phyloP scores from a whole-genome alignment of 108 stramenopile genomes.

The Stephanodiscus minutulus region DNA sequence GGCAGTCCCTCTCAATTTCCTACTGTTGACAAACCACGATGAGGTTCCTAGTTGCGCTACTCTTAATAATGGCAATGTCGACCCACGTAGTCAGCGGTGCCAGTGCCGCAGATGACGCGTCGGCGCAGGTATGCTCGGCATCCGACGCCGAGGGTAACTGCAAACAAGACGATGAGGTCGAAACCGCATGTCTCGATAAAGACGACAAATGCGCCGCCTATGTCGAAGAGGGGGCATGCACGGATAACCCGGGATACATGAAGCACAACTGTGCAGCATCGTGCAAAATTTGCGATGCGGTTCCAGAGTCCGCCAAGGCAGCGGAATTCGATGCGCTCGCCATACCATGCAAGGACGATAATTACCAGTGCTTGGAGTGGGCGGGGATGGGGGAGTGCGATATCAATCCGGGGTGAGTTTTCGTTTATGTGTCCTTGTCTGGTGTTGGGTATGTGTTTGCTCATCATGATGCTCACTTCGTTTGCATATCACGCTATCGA shows the following conservation, averaged over 20 bases:
- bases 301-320: background rate
- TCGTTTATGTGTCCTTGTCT: background rate
- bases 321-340: no score
- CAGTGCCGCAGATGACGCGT: no score
- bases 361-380: slow-evolving; percentile 24
- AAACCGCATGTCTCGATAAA: slow-evolving; percentile 7
- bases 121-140: no score
- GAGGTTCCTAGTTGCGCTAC: no score
- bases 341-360: slow-evolving; percentile 21
- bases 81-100: no score
- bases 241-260: slow-evolving; percentile 53
- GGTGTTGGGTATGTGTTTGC: no score
- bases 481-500: no score
- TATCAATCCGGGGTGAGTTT: slow-evolving; percentile 46
- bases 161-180: background rate
- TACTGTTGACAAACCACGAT: no score
- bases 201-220: slow-evolving; percentile 37
- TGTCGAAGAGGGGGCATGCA: slow-evolving; percentile 46
- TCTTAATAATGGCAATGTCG: no score
- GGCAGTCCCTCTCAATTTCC: no score
- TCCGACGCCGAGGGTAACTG: slow-evolving; percentile 4
- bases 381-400: slow-evolving; percentile 38
- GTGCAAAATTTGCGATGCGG: slow-evolving; percentile 1
- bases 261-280: slow-evolving; percentile 24
- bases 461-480: no score